phyloP scores from a whole-genome alignment of 2,329 filamentous ascomycete genomes.

The Fusarium sp. region DNA sequence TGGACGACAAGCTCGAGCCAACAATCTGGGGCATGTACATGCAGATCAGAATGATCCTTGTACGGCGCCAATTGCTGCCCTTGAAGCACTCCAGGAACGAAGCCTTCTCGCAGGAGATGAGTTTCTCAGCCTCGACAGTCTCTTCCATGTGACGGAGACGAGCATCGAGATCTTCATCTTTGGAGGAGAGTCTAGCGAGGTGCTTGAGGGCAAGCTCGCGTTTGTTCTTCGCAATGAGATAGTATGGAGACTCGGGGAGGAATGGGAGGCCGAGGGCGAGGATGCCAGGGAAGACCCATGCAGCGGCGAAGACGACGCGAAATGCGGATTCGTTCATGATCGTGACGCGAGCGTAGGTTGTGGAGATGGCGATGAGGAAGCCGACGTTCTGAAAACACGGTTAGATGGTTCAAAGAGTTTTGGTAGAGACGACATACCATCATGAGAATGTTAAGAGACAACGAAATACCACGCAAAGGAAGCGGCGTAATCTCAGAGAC shows the following conservation, averaged over 20 bases:
- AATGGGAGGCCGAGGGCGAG: slow-evolving; percentile 14
- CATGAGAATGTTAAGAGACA: slow-evolving; percentile 4
- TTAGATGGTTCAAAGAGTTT: no score
- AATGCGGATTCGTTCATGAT: slow-evolving; percentile 10
- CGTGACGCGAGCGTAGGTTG: not conserved
- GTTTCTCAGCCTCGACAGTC: not conserved
- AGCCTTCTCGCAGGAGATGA: not conserved
- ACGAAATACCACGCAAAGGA: not conserved
- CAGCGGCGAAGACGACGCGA: not conserved
- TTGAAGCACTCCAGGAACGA: slow-evolving; percentile 12
- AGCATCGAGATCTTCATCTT: not conserved
- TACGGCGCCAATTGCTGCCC: slow-evolving; percentile 14
- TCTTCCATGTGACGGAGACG: not conserved
- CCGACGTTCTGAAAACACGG: not conserved
- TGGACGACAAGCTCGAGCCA: not conserved
- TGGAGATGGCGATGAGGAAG: not conserved
- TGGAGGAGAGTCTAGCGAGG: not conserved
- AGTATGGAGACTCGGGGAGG: slow-evolving; percentile 16
- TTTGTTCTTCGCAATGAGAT: slow-evolving; percentile 15
- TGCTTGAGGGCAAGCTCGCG: not conserved
- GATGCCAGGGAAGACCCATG: slow-evolving; percentile 7
- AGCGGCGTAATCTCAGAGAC: not conserved
- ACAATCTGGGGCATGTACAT: slow-evolving; percentile 21
- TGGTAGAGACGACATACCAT: not conserved
- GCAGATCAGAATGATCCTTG: slow-evolving; percentile 13